Percentiles rank a stretch among this genome's conserved stretches.
Evolutionary conservation across 192 early-diverging fungal species (phyloP).

Genomic region (Umbelopsis vinacea): DNA sequence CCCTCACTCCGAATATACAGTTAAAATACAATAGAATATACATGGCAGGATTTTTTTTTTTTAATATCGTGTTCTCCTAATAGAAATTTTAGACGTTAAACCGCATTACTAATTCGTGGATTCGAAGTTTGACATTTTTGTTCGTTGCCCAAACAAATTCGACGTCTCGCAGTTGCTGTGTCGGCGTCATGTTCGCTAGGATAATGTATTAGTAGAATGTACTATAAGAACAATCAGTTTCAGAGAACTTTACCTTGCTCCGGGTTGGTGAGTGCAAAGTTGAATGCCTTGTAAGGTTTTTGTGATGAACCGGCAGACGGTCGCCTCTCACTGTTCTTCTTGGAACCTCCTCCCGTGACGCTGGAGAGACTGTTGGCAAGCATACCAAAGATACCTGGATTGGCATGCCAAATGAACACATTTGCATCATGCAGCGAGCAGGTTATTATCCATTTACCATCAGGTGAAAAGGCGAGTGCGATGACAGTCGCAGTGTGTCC

Average conservation of each 20-base stretch:
- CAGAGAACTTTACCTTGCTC: conserved; percentile 28
- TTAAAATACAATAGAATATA: conserved; percentile 10
- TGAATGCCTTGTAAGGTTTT: conserved; percentile 48
- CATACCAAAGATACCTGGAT: conserved; percentile 73
- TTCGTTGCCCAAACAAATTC: conserved; percentile 57
- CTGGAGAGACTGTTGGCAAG: conserved; percentile 48
- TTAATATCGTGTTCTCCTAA: not conserved
- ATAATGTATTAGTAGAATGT: not conserved
- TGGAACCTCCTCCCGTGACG: conserved; percentile 20
- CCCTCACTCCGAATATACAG: conserved; percentile 26
- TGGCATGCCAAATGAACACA: conserved; percentile 77
- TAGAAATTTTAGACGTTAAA: conserved; percentile 49
- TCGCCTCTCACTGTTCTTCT: conserved; percentile 1
- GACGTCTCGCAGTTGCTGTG: conserved; percentile 43
- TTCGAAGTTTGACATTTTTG: conserved; percentile 50
- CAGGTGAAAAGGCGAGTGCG: conserved; percentile 76
- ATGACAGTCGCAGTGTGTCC: conserved; percentile 71
- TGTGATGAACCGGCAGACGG: conserved; percentile 40
- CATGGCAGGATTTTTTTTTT: not conserved
- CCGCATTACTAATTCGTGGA: conserved; percentile 59
- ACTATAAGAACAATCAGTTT: not conserved
- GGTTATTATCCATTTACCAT: conserved; percentile 77
- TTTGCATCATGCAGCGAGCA: conserved; percentile 70
- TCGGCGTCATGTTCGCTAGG: conserved; percentile 26
- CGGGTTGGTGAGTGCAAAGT: conserved; percentile 40